Evolutionary conservation across 2,329 filamentous ascomycete genomes (phyloP).

Genomic region (Pseudogymnoascus sp.): DNA sequence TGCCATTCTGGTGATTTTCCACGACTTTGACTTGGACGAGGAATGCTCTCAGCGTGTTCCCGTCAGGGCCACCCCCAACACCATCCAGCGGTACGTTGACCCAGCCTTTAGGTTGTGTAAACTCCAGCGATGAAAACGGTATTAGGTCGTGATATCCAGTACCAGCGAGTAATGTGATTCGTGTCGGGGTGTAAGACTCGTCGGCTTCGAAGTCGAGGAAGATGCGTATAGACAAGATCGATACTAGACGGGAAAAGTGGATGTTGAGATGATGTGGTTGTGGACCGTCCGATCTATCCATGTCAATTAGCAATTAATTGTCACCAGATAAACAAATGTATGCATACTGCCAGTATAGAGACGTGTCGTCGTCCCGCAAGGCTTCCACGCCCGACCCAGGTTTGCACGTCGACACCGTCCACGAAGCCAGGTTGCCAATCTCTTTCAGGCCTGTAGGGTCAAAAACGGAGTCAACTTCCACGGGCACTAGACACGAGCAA

Average conservation of each 20-base stretch:
- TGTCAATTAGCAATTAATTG: conserved; percentile 1
- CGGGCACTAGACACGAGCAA: conserved; percentile 18
- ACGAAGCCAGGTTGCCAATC: conserved; percentile 75
- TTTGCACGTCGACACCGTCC: conserved; percentile 75
- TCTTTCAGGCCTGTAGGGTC: conserved; percentile 62
- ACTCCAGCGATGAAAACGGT: conserved; percentile 73
- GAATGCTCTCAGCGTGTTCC: conserved; percentile 74
- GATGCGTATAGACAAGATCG: conserved; percentile 67
- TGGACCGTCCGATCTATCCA: conserved; percentile 64
- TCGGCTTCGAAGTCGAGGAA: conserved; percentile 88
- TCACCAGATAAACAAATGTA: not conserved
- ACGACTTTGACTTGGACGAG: conserved; percentile 83
- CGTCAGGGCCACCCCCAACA: conserved; percentile 50
- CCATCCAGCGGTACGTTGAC: conserved; percentile 68
- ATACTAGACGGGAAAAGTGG: conserved; percentile 77
- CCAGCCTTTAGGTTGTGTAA: conserved; percentile 79
- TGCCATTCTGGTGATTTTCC: conserved; percentile 98
- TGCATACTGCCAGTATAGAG: conserved; percentile 69
- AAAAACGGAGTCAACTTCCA: conserved; percentile 33
- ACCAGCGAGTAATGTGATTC: conserved; percentile 80
- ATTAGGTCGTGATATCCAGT: conserved; percentile 88
- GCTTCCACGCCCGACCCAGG: conserved; percentile 72
- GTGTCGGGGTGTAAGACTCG: conserved; percentile 93
- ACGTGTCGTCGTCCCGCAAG: conserved; percentile 64
- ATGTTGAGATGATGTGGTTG: conserved; percentile 77